Conservation (phyloP, 2,329 filamentous ascomycete genomes). For the Neodidymelliopsis sp. region DNA sequence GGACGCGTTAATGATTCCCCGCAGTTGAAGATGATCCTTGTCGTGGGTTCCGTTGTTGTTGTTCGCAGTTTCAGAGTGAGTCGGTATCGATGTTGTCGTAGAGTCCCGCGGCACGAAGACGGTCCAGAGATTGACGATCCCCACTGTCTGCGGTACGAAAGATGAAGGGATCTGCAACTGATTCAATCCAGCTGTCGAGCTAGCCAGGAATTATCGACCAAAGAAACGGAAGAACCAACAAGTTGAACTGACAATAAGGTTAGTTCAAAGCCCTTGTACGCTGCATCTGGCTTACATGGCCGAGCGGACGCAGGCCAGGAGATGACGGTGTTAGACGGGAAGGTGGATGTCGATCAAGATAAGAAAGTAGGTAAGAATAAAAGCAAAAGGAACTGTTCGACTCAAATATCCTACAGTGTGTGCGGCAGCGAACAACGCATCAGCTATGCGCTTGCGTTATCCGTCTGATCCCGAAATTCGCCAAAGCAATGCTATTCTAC, state of each 20-base stretch:
- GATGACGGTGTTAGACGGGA: background rate
- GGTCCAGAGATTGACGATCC: background rate
- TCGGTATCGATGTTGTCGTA: too few relatives aligned
- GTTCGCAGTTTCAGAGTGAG: background rate
- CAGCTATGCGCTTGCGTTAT: slow-evolving; percentile 8
- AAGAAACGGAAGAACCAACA: too few relatives aligned
- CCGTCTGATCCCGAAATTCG: slow-evolving; percentile 18
- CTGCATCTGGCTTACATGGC: background rate
- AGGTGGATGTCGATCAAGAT: background rate
- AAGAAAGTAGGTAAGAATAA: background rate
- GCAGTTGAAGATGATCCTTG: background rate
- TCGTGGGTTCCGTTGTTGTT: background rate
- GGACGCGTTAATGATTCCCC: background rate
- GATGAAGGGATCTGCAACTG: background rate
- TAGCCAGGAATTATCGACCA: too few relatives aligned
- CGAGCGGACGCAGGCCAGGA: background rate
- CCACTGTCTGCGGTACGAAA: background rate
- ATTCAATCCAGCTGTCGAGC: too few relatives aligned
- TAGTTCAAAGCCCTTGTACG: too few relatives aligned
- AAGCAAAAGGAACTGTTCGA: slow-evolving; percentile 6
- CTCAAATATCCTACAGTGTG: slow-evolving; percentile 37
- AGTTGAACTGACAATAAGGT: too few relatives aligned
- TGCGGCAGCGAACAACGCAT: slow-evolving; percentile 14
- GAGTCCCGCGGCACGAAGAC: background rate
- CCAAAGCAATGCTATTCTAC: slow-evolving; percentile 31